Conservation (phyloP, 1,284 basidiomycete genomes). For the Termitomyces sp. region DNA sequence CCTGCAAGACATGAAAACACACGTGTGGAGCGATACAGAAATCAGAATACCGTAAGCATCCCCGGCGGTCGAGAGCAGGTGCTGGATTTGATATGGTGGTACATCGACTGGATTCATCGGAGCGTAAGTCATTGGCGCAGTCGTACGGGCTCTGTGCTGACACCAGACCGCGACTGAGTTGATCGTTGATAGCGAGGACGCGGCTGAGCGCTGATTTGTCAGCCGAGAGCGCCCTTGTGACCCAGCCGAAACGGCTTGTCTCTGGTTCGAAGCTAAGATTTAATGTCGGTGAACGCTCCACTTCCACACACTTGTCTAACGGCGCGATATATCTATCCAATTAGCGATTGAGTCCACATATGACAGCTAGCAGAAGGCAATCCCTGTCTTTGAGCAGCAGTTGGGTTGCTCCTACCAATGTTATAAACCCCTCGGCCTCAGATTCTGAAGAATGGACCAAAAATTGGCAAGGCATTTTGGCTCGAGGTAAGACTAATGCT, state of each 20-base stretch:
- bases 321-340: constrained; percentile 5
- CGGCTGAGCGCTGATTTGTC: constrained; percentile 10
- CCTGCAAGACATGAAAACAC: constrained; percentile 11
- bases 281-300: constrained; percentile 11
- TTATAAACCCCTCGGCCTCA: constrained; percentile 22
- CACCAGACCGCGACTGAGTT: background rate
- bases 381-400: constrained; percentile 34
- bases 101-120: constrained; percentile 39
- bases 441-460: constrained; percentile 56
- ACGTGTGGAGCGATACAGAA: background rate
- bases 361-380: constrained; percentile 33
- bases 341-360: constrained; percentile 14
- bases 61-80: constrained; percentile 34
- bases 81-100: constrained; percentile 57
- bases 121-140: constrained; percentile 22
- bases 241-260: constrained; percentile 4
- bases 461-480: constrained; percentile 50
- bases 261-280: constrained; percentile 4
- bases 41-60: constrained; percentile 22
- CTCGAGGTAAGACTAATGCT: constrained; percentile 40
- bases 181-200: constrained; percentile 1
- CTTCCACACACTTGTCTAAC: constrained; percentile 1
- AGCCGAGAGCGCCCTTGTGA: background rate
- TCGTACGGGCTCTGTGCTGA: background rate
- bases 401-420: constrained; percentile 22